These are phyloP conservation scores for Pelargonium australe DNA, from an alignment of 441 rosid genomes.

Conservation along the genomic window DNA sequence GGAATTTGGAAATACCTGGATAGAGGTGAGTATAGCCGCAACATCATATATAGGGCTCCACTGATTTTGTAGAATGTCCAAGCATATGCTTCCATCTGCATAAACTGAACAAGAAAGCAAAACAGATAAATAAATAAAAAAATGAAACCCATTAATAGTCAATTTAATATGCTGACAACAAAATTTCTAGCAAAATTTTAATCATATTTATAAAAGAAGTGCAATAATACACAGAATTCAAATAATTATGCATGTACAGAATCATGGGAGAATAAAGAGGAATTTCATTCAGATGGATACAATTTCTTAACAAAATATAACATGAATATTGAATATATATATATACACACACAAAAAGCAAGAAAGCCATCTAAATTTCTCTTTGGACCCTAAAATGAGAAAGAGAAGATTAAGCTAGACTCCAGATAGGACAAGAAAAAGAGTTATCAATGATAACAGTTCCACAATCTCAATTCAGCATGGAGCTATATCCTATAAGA, in stretches of 20 bases:
- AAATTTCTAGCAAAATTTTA: not conserved
- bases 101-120: constrained; percentile 33
- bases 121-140: not conserved
- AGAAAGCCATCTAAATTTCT: too few species aligned
- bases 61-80: constrained; percentile 62
- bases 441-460: too few species aligned
- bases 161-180: not conserved
- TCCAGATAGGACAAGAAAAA: too few species aligned
- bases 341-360: too few species aligned
- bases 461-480: too few species aligned
- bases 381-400: not conserved
- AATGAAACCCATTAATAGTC: not conserved
- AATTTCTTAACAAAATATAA: too few species aligned
- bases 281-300: too few species aligned
- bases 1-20: constrained; percentile 38
- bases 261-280: too few species aligned
- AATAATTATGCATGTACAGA: not conserved
- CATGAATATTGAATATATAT: too few species aligned
- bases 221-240: not conserved
- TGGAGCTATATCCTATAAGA: too few species aligned
- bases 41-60: constrained; percentile 69
- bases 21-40: constrained; percentile 57
- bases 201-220: not conserved
- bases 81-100: constrained; percentile 65
- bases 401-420: too few species aligned